phyloP scores from a whole-genome alignment of 2,329 filamentous ascomycete species.

The Mollisiaceae sp. region DNA sequence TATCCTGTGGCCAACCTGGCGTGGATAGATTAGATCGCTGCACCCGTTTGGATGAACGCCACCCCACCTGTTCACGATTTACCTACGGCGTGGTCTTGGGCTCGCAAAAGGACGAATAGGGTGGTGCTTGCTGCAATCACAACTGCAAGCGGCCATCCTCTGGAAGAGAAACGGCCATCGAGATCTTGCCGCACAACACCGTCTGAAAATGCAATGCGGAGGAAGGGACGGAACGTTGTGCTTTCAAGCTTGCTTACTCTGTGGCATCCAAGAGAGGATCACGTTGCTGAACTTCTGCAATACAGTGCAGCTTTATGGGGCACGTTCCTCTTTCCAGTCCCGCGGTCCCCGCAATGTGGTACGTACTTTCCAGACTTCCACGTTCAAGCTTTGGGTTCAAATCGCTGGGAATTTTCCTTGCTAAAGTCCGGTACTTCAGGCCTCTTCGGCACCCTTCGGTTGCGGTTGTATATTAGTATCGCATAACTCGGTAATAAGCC shows the following conservation, averaged over 20 bases:
- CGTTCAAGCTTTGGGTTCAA: background rate
- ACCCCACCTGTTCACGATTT: background rate
- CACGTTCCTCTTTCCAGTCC: no score
- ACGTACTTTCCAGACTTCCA: no score
- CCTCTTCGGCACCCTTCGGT: background rate
- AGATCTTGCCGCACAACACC: background rate
- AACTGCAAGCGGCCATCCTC: no score
- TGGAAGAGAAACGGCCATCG: no score
- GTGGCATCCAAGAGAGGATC: background rate
- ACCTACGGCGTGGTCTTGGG: no score
- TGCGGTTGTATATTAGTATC: background rate
- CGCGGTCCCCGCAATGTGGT: no score
- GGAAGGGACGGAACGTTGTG: background rate
- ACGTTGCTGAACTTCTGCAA: background rate
- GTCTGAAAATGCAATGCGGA: background rate
- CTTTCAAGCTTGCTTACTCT: background rate
- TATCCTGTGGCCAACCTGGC: background rate
- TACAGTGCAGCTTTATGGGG: no score
- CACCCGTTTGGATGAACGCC: background rate
- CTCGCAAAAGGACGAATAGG: no score
- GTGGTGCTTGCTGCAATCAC: no score
- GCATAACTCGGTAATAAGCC: background rate
- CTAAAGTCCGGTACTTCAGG: background rate
- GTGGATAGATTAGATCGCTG: background rate
- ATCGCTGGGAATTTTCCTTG: no score